Percentiles rank a stretch among this genome's conserved stretches.
Evolutionary conservation across 257 asterid species (phyloP).

Genomic region (Avicennia marina): DNA sequence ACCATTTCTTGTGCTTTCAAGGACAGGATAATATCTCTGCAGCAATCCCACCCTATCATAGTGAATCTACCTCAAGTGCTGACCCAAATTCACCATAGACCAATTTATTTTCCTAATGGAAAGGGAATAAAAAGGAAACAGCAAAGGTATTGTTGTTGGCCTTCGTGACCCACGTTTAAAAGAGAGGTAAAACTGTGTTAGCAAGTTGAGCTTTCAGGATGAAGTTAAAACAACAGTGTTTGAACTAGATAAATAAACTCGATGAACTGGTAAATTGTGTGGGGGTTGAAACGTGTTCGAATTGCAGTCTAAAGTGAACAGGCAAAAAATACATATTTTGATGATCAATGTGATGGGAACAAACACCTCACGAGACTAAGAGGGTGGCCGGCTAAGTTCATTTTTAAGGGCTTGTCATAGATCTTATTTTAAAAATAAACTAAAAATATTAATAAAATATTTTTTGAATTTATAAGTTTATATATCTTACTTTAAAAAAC

Average conservation of each 20-base stretch:
- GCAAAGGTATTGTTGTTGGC: conserved; percentile 3
- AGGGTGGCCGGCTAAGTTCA: too few species aligned
- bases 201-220: background rate
- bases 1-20: conserved; percentile 30
- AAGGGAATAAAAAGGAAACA: background rate
- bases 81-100: conserved; percentile 30
- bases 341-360: conserved; percentile 30
- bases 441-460: too few species aligned
- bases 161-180: background rate
- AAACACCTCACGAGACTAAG: too few species aligned
- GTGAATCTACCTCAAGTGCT: conserved; percentile 38
- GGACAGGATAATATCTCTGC: conserved; percentile 41
- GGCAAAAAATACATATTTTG: conserved; percentile 7
- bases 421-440: too few species aligned
- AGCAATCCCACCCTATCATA: conserved; percentile 23
- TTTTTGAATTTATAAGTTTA: too few species aligned
- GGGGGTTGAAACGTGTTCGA: conserved; percentile 20
- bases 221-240: background rate
- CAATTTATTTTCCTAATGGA: conserved; percentile 7
- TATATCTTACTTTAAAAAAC: too few species aligned
- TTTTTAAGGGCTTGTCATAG: too few species aligned
- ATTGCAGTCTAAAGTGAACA: conserved; percentile 8
- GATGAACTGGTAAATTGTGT: background rate
- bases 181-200: background rate
- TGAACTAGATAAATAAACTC: background rate